These are phyloP conservation scores for Selaginella moellendorffii DNA, from an alignment of 75 land plant species.

Conservation along the genomic window DNA sequence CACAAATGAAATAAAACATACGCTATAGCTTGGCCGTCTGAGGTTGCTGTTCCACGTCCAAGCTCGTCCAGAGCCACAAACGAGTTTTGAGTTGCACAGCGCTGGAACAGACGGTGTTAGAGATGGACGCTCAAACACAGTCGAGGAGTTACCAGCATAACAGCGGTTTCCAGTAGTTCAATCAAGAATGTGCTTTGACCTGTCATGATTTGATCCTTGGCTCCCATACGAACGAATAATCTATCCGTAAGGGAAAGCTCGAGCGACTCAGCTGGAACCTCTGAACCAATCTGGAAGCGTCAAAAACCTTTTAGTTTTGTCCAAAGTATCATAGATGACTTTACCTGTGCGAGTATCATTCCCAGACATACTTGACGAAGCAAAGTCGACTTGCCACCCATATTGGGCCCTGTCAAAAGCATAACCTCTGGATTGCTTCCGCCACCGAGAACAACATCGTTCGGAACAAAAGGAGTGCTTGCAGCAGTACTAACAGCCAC, in stretches of 20 bases:
- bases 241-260: constrained; percentile 74
- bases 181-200: constrained; percentile 91
- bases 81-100: constrained; percentile 65
- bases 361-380: constrained; percentile 95
- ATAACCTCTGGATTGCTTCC: constrained; percentile 41
- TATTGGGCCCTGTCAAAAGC: constrained; percentile 94
- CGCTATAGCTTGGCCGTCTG: constrained; percentile 99
- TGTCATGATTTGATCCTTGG: constrained; percentile 87
- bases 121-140: background rate
- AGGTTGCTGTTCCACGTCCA: constrained; percentile 94
- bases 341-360: constrained; percentile 82
- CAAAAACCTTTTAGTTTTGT: background rate
- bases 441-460: constrained; percentile 77
- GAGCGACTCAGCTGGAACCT: constrained; percentile 80
- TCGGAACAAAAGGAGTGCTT: constrained; percentile 67
- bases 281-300: constrained; percentile 71
- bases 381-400: constrained; percentile 98
- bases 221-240: constrained; percentile 96
- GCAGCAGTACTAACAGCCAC: constrained; percentile 40
- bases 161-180: constrained; percentile 81
- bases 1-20: constrained; percentile 18
- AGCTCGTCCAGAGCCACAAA: constrained; percentile 91
- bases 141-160: constrained; percentile 57
- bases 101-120: constrained; percentile 22
- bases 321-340: background rate